Evolutionary conservation across 2,329 filamentous ascomycete species (phyloP).

Genomic region (Fusarium sambucinum): DNA sequence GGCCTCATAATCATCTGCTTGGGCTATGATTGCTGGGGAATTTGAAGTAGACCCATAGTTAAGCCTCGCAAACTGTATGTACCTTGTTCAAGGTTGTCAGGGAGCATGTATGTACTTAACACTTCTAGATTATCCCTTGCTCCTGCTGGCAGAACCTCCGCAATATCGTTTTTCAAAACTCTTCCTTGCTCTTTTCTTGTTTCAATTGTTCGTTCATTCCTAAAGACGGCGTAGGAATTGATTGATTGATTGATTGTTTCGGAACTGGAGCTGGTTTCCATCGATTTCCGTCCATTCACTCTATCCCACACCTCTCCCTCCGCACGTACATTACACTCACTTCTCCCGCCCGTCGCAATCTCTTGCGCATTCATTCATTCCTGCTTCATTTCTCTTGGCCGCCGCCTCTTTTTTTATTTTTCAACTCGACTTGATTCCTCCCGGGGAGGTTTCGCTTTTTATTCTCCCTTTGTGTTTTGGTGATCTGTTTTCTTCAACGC

Average conservation of each 20-base stretch:
- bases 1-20: conserved; percentile 31
- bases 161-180: conserved; percentile 29
- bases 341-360: conserved; percentile 13
- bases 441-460: conserved; percentile 31
- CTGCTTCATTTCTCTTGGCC: conserved; percentile 22
- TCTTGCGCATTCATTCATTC: conserved; percentile 10
- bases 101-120: conserved; percentile 14
- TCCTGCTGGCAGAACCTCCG: conserved; percentile 10
- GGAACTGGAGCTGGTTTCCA: conserved; percentile 28
- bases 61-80: conserved; percentile 11
- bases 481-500: conserved; percentile 6
- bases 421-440: conserved; percentile 30
- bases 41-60: conserved; percentile 23
- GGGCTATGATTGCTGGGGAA: conserved; percentile 41
- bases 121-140: conserved; percentile 11
- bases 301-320: not conserved
- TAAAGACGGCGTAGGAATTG: conserved; percentile 39
- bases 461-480: conserved; percentile 1
- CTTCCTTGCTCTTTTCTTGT: conserved; percentile 28
- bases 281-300: conserved; percentile 27
- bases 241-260: conserved; percentile 29
- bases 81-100: conserved; percentile 7
- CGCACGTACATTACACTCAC: conserved; percentile 34
- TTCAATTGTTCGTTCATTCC: conserved; percentile 39
- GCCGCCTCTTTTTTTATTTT: not conserved